phyloP scores from a whole-genome alignment of 208 protist species.

The Leishmania braziliensis region DNA sequence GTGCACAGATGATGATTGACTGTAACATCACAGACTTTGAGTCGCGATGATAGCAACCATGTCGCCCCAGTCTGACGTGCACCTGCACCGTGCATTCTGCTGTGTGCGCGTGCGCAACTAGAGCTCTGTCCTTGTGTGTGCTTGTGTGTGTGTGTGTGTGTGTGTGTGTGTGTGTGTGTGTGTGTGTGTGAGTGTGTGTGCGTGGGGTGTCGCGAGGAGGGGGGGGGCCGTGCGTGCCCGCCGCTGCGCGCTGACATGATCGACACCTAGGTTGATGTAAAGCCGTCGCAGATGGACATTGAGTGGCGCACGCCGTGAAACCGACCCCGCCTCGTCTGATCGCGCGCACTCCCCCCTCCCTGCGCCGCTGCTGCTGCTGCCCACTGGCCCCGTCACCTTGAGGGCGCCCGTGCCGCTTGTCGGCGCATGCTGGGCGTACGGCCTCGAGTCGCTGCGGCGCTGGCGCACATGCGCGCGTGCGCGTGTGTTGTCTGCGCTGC shows the following conservation, averaged over 20 bases:
- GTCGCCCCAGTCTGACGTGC: conserved; percentile 14
- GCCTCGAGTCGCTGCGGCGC: conserved; percentile 20
- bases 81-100: background rate
- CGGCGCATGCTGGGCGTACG: conserved; percentile 25
- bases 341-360: too few relatives aligned
- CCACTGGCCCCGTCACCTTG: conserved; percentile 27
- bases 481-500: conserved; percentile 9
- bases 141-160: background rate
- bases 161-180: background rate
- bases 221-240: conserved; percentile 2
- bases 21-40: too few relatives aligned
- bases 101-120: background rate
- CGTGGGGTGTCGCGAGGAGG: too few relatives aligned
- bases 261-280: conserved; percentile 7
- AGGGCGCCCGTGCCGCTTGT: conserved; percentile 21
- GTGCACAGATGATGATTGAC: too few relatives aligned
- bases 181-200: background rate
- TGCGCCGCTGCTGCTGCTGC: too few relatives aligned
- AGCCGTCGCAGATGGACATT: background rate
- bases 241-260: conserved; percentile 6
- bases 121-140: background rate
- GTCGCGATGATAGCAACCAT: conserved; percentile 11
- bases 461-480: conserved; percentile 7
- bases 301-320: too few relatives aligned
- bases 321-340: too few relatives aligned